Base-by-base conservation (phyloP, 176 grass and related monocot genomes). In the Musa itinerans region DNA sequence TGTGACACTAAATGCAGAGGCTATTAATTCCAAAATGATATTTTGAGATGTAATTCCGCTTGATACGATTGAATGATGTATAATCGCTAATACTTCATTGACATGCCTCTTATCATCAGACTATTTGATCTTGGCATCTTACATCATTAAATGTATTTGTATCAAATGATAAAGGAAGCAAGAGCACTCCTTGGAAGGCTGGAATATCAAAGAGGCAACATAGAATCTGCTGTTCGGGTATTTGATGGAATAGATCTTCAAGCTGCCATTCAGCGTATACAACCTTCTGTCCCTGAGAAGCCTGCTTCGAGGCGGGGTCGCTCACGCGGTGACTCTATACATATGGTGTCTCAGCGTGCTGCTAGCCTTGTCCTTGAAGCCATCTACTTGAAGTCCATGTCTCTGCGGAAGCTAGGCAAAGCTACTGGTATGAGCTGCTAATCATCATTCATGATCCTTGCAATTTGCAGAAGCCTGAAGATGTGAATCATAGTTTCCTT, bases 321-420 rank as follows among this genome's bases (percentile, higher is more conserved):
- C 65, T 78, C 84, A 56, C 72, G 78, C 52, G 76, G 86, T 56
- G 88, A 82, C 54, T 88, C 91, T 4, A 43, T 90, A 9, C 83
- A 82, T 82, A 84, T 86, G 20, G 83, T 80, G 75, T 94, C 96
- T 26, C 96, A 99, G 62, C 88, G 92, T 84, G 88, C 96, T 50
- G 91, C 96, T 64, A 99, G 86, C 67, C 96, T 94, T 62, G 88
- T 99, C 71, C 86, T 99, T 55, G 96, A 99, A 85, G 96, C 96
- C 62, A 94, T 99, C 83, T 99, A 94, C 83, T 85, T 94, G 85
- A 99, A 95, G 79, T 86, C 95, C 50, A 91, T 99, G 95, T 94
- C 95, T 25, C 86, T 99, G 52, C 86, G 93, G 59, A 99, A 94
- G 74, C 80, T 99, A 78, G 88, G 84, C 24, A 94, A 87, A 83